phyloP scores from a whole-genome alignment of 2,329 filamentous ascomycete genomes.

The Diplodia seriata region DNA sequence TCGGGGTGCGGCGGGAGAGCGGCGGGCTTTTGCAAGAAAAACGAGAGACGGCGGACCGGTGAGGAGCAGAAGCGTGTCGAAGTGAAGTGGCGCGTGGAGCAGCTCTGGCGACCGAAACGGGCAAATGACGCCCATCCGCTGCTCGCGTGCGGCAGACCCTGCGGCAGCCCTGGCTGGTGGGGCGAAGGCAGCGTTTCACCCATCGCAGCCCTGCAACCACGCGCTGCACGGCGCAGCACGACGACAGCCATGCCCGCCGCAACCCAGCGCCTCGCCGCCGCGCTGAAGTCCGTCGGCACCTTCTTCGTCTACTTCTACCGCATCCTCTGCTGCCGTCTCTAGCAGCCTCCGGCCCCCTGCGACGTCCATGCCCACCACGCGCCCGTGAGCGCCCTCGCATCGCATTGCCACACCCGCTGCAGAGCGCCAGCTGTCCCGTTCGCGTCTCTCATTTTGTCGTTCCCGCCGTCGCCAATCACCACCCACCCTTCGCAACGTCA shows the following conservation, averaged over 20 bases:
- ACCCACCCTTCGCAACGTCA: constrained; percentile 17
- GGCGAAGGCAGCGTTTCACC: constrained; percentile 3
- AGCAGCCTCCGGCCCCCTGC: background rate
- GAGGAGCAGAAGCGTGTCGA: constrained; percentile 26
- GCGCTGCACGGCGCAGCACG: background rate
- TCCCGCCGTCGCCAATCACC: constrained; percentile 25
- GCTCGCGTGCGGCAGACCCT: constrained; percentile 14
- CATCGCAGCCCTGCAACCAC: background rate
- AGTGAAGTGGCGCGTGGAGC: constrained; percentile 27
- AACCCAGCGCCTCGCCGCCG: constrained; percentile 6
- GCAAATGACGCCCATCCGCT: constrained; percentile 8
- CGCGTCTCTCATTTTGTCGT: constrained; percentile 18
- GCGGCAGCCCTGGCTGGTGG: background rate
- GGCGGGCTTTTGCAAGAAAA: constrained; percentile 25
- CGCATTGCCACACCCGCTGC: constrained; percentile 17
- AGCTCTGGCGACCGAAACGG: background rate
- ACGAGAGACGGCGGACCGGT: constrained; percentile 25
- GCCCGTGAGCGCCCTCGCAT: constrained; percentile 24
- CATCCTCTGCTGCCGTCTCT: constrained; percentile 32
- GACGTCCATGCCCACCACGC: constrained; percentile 3
- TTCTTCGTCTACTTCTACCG: constrained; percentile 32
- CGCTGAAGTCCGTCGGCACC: background rate
- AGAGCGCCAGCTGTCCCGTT: constrained; percentile 24
- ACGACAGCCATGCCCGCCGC: constrained; percentile 8
- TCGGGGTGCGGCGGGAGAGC: constrained; percentile 5